Percentiles rank a stretch among this genome's conserved stretches.
These are phyloP conservation scores for Talaromyces stipitatus DNA, from an alignment of 495 filamentous ascomycete genomes.

Conservation along the genomic window DNA sequence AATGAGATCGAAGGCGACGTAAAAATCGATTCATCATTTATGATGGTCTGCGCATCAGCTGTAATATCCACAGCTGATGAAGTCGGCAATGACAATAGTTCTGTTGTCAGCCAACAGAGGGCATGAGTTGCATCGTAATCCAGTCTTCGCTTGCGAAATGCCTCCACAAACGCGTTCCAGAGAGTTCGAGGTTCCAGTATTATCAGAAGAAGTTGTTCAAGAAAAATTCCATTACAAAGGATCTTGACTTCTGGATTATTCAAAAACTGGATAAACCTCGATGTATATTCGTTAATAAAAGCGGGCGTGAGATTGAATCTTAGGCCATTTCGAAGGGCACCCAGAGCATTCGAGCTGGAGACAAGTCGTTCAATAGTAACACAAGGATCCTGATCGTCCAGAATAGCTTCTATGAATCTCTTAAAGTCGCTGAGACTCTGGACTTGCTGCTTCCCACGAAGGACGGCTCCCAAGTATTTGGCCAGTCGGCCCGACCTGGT, in stretches of 20 bases:
- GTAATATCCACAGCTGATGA: slow-evolving; percentile 11
- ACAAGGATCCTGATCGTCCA: slow-evolving; percentile 36
- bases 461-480: slow-evolving; percentile 23
- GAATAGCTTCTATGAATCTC: slow-evolving; percentile 54
- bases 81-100: slow-evolving; percentile 43
- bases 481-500: slow-evolving; percentile 15
- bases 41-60: slow-evolving; percentile 21
- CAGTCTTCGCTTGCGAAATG: slow-evolving; percentile 31
- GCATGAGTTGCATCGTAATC: slow-evolving; percentile 26
- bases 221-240: slow-evolving; percentile 47
- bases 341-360: slow-evolving; percentile 36
- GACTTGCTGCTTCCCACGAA: slow-evolving; percentile 24
- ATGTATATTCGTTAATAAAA: slow-evolving; percentile 42
- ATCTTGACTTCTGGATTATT: slow-evolving; percentile 30
- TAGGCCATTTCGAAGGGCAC: slow-evolving; percentile 40
- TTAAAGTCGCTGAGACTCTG: slow-evolving; percentile 30
- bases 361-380: slow-evolving; percentile 50
- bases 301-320: slow-evolving; percentile 35
- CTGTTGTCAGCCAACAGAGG: slow-evolving; percentile 53
- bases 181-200: slow-evolving; percentile 54
- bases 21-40: slow-evolving; percentile 19
- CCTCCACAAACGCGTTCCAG: slow-evolving; percentile 48
- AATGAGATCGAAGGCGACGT: slow-evolving; percentile 18
- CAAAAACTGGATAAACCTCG: slow-evolving; percentile 23
- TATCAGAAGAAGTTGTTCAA: slow-evolving; percentile 42